Evolutionary conservation across 768 basidiomycete genomes (phyloP), one percentile per base, ranked within the genome.

Genomic region (Strobilomyces confusus): DNA sequence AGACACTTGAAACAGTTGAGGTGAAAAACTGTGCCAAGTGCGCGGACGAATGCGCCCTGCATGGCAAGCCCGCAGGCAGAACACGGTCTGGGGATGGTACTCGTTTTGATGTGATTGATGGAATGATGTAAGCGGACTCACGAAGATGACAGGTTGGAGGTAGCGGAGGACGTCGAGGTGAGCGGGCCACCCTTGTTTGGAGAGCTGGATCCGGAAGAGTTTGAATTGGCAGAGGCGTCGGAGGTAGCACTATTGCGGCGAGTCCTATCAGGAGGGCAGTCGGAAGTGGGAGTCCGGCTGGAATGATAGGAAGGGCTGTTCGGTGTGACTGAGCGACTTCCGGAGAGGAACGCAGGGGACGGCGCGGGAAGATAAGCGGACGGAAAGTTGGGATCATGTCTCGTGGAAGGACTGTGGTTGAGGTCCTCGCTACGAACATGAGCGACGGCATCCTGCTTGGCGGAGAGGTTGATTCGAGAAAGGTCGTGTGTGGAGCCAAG

Each of bases 1-100:
- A 92, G 81, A 78, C 97, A 99, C 65, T 91, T 90, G 81, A 99
- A 99, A 75, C 97, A 99, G 61, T 91, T 89, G n/a, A 98, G 72
- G 71, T 99, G 97, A 67, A 86, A 98, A 22, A 98, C 92, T 0
- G 90, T 89, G 53, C 90, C 87, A 48, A 99, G 76, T 1, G 97
- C 97, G 54, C 97, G 82, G 33, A 99, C 97, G 72, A 98, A 98
- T 44, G 95, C 93, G 13, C 97, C 95, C 56, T 93, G 87, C 83
- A 98, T 89, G 36, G 83, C 72, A 65, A 86, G 84, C 37, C 83
- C 84, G 63, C 89, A 91, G 13, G 89, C 81, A 23, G 85, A 82
- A 64, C 89, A 92, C 70, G 80, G 77, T 61, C 88, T 89, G 30
- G 6, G 49, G 42, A 37, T 8, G 25, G 23, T 4, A 37, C 57